These are phyloP conservation scores for Dioscorea zingiberensis DNA, from an alignment of 106 monocot genomes.

Conservation along the genomic window DNA sequence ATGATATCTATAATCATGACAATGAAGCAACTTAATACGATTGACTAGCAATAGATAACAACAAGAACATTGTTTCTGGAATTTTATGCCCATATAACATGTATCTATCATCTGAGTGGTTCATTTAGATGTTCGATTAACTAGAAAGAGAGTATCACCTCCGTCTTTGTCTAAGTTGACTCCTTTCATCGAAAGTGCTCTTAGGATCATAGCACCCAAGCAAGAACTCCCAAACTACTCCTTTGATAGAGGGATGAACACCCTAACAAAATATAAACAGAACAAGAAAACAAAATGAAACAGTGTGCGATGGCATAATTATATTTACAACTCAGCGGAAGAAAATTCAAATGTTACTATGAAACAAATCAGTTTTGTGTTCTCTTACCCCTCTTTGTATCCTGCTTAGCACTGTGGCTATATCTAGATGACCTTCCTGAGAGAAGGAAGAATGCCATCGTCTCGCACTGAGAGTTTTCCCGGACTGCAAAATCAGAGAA, in stretches of 20 bases:
- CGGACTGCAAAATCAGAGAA: constrained; percentile 36
- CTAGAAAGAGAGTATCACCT: constrained; percentile 30
- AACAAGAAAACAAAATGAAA: not conserved
- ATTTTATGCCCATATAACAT: no score
- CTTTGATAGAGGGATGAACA: constrained; percentile 78
- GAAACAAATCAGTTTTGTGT: not conserved
- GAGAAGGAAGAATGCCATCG: constrained; percentile 74
- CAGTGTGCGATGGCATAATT: not conserved
- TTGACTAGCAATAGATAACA: no score
- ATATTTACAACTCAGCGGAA: no score
- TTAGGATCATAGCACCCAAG: constrained; percentile 90
- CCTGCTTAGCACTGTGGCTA: constrained; percentile 51
- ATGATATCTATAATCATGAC: not conserved
- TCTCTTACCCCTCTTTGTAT: constrained; percentile 70
- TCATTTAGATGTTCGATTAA: no score
- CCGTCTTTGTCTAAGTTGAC: constrained; percentile 49
- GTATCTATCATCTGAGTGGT: no score
- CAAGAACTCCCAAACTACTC: constrained; percentile 90
- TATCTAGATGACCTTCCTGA: constrained; percentile 74
- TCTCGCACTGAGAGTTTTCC: constrained; percentile 72
- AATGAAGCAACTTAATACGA: no score
- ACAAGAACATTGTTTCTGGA: no score
- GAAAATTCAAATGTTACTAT: not conserved
- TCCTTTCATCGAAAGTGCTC: constrained; percentile 73
- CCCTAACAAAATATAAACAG: constrained; percentile 38